Base-by-base conservation (phyloP, 164 flowering plant genomes). In the Vitis riparia region DNA sequence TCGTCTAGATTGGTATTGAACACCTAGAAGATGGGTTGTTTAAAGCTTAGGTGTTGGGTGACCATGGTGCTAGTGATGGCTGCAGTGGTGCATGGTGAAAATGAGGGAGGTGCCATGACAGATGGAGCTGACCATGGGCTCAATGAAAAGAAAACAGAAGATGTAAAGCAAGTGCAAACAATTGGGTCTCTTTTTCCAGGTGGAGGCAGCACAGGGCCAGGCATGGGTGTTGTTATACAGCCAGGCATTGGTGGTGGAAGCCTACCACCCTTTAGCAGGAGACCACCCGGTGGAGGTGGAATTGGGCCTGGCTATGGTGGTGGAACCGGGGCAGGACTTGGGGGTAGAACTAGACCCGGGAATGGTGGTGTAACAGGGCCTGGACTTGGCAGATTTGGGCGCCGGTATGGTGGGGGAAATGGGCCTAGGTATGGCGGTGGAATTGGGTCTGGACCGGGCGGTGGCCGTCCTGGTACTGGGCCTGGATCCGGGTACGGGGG, bases 1-100 rank as follows among this genome's bases (percentile, higher is more conserved):
- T 37, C 7, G 44, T 37, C 44, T 37, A 37, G 44, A 37, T 37
- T 37, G 44, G 44, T 3, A 37, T 27, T 71, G 73, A 68, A 71
- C 73, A 37, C 11, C 12, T 63, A 68, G 68, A 63, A 71, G 62
- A 29, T 64, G 61, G 68, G 29, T 71, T n/a, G 68, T 56, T 50
- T 51, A 60, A 65, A 37, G 44, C 44, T 37, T 37, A 0, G 44
- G 44, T 5, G 44, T 37, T 37, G 44, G 44, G 44, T 37, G 44
- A 37, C 7, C 44, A 37, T 37, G 44, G 44, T 37, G 44, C 44
- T 37, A 32, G 70, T 74, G 70, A 73, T 73, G 6, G 51, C 71
- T 23, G 56, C 62, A 51, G 62, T 66, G 23, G 29, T 74, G 44
- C 64, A 69, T 65, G 27, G 61, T 17, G 61, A 17, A 30, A 58